Percentiles rank a stretch among this genome's conserved stretches.
Conservation (phyloP, 371 early-diverging fungal genomes). For the Mucor mucedo region DNA sequence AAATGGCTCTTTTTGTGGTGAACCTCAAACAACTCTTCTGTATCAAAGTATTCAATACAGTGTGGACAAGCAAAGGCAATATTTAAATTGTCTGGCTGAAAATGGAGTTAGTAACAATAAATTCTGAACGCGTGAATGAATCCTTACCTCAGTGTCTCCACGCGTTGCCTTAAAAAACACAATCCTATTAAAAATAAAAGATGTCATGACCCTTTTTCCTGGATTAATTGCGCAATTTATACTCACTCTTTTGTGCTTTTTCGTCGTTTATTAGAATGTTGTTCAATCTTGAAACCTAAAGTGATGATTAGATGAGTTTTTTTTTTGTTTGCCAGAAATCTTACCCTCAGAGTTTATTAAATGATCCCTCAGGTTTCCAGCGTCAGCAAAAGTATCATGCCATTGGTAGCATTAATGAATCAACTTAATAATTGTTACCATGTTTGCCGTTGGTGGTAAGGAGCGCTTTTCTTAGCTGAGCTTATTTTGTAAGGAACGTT, state of each 20-base stretch:
- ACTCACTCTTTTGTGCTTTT: conserved; percentile 19
- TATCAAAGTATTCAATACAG: conserved; percentile 9
- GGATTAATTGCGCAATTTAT: conserved; percentile 21
- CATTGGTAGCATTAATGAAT: no score
- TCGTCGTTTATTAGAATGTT: neutral
- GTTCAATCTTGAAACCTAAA: neutral
- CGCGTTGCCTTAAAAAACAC: neutral
- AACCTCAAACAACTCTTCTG: neutral
- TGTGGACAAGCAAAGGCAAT: conserved; percentile 19
- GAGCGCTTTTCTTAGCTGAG: no score
- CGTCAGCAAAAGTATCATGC: no score
- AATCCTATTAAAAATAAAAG: conserved; percentile 14
- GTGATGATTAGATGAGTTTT: no score
- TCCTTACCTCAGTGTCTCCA: neutral
- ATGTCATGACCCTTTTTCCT: conserved; percentile 14
- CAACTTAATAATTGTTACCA: no score
- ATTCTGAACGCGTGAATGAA: conserved; percentile 6
- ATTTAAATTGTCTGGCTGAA: conserved; percentile 17
- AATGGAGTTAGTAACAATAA: conserved; percentile 23
- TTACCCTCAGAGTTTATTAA: no score
- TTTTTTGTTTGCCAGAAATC: no score
- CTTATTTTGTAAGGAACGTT: no score
- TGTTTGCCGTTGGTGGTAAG: no score
- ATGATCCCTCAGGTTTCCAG: no score
- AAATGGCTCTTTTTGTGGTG: no score